Evolutionary conservation across 2,329 filamentous ascomycete genomes (phyloP).

Genomic region (Xylariaceae sp.): DNA sequence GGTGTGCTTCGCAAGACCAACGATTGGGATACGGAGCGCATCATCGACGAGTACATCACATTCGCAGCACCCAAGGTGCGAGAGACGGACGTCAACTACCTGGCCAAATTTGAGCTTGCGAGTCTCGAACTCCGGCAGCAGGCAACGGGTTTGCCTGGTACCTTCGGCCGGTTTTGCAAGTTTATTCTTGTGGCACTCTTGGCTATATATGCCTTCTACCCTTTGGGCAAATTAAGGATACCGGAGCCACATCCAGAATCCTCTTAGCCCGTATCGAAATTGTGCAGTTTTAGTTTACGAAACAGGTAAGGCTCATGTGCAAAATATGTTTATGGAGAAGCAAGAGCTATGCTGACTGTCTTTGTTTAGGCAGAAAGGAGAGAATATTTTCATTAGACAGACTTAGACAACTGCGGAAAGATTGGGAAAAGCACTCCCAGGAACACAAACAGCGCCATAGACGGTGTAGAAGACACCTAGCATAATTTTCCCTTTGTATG

Average conservation of each 20-base stretch:
- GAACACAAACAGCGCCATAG: not conserved
- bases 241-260: not conserved
- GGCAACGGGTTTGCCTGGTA: not conserved
- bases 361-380: constrained; percentile 3
- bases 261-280: not conserved
- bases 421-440: not conserved
- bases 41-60: constrained; percentile 74
- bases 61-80: constrained; percentile 68
- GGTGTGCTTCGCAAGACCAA: constrained; percentile 77
- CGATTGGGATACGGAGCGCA: constrained; percentile 66
- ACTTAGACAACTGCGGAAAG: not conserved
- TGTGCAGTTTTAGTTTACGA: not conserved
- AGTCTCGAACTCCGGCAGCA: constrained; percentile 35
- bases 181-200: constrained; percentile 27
- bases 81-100: constrained; percentile 65
- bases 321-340: no score
- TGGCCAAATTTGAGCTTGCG: constrained; percentile 55
- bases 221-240: constrained; percentile 15
- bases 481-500: constrained; percentile 12
- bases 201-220: constrained; percentile 12
- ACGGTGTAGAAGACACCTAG: constrained; percentile 11
- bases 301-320: no score
- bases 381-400: constrained; percentile 1
- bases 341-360: not conserved
- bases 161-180: constrained; percentile 22